Evolutionary conservation across 441 rosid genomes (phyloP).

Genomic region (Pelargonium myrrhifolium): DNA sequence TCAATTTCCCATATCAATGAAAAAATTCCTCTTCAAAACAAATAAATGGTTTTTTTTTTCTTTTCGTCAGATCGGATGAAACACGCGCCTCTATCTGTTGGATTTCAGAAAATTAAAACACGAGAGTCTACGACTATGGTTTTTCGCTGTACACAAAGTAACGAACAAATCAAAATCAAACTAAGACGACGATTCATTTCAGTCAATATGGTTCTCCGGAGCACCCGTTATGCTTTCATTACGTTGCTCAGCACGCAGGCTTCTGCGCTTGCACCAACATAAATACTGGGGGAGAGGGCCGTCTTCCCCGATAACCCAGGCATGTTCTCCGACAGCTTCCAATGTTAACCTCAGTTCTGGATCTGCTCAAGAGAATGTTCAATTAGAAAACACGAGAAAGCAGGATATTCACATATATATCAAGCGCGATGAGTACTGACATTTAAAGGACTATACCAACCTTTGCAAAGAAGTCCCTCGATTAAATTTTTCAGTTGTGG

Average conservation of each 20-base stretch:
- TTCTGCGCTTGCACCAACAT: conserved; percentile 78
- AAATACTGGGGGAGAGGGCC: conserved; percentile 51
- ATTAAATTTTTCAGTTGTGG: conserved; percentile 57
- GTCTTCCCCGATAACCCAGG: conserved; percentile 67
- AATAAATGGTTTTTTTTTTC: too few relatives aligned
- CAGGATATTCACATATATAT: not conserved
- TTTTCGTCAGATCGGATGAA: too few relatives aligned
- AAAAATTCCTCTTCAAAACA: too few relatives aligned
- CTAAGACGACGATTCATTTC: too few relatives aligned
- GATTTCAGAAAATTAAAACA: too few relatives aligned
- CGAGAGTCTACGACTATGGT: too few relatives aligned
- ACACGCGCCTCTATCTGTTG: too few relatives aligned
- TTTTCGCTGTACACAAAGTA: too few relatives aligned
- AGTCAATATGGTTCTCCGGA: too few relatives aligned
- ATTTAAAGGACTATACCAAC: conserved; percentile 28
- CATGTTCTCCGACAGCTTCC: conserved; percentile 56
- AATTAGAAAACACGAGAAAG: conserved; percentile 6
- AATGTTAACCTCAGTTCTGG: conserved; percentile 64
- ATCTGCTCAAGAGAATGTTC: conserved; percentile 34
- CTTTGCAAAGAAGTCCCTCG: conserved; percentile 88
- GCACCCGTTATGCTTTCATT: conserved; percentile 18
- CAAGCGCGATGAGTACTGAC: not conserved
- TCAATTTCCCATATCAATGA: too few relatives aligned
- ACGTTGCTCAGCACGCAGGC: conserved; percentile 25
- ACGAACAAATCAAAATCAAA: too few relatives aligned